These are phyloP conservation scores for Canariomyces notabilis DNA, from an alignment of 2,329 filamentous ascomycete genomes.

Conservation along the genomic window DNA sequence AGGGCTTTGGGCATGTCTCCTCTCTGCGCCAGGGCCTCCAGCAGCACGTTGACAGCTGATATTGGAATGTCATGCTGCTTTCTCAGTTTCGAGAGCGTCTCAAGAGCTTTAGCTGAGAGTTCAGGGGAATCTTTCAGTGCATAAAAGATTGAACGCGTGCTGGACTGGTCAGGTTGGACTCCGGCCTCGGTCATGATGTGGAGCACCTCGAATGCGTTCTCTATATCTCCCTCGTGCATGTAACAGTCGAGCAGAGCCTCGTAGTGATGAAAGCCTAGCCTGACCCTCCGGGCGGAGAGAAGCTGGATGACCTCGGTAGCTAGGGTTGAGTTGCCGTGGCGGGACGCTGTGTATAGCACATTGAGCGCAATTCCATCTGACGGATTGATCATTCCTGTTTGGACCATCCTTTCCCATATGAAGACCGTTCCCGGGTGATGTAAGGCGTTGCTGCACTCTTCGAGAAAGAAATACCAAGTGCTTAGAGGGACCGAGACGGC, in stretches of 20 bases:
- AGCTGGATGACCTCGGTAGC: conserved; percentile 66
- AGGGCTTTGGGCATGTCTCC: conserved; percentile 24
- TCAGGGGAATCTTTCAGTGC: conserved; percentile 45
- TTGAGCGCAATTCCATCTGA: conserved; percentile 39
- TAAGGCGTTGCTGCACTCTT: conserved; percentile 60
- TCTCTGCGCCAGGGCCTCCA: conserved; percentile 32
- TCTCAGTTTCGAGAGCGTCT: conserved; percentile 50
- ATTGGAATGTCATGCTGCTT: conserved; percentile 32
- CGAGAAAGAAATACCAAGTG: conserved; percentile 69
- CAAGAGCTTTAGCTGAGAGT: conserved; percentile 49
- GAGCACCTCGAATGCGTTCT: conserved; percentile 63
- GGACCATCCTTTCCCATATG: conserved; percentile 59
- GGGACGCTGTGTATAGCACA: conserved; percentile 67
- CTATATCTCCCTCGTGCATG: conserved; percentile 52
- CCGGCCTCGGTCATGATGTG: conserved; percentile 67
- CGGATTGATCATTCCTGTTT: conserved; percentile 38
- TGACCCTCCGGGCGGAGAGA: conserved; percentile 53
- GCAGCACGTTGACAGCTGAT: conserved; percentile 38
- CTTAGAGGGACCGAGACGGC: conserved; percentile 39
- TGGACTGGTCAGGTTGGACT: conserved; percentile 50
- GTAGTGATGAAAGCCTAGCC: conserved; percentile 65
- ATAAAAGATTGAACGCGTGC: conserved; percentile 58
- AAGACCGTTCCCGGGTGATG: conserved; percentile 61
- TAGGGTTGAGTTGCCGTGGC: conserved; percentile 60
- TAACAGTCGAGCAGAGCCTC: conserved; percentile 74